Conservation (phyloP, 371 early-diverging fungal genomes). For the Syncephalastrum monosporum region DNA sequence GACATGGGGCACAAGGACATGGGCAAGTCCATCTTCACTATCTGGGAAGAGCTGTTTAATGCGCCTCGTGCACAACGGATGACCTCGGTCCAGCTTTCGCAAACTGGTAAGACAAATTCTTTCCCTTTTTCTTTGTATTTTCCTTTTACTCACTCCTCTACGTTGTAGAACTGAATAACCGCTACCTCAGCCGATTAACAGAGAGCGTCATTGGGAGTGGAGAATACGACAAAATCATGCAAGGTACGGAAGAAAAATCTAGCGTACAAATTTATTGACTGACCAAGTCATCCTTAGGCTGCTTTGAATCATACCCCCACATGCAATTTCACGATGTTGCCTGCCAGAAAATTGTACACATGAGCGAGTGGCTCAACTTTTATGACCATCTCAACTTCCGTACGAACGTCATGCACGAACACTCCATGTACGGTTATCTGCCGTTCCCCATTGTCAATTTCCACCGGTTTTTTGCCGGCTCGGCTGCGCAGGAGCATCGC, state of each 20-base stretch:
- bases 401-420: constrained; percentile 44
- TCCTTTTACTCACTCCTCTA: not conserved
- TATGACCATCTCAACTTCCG: constrained; percentile 71
- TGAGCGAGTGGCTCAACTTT: constrained; percentile 80
- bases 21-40: constrained; percentile 67
- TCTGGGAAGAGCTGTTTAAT: constrained; percentile 82
- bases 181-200: constrained; percentile 53
- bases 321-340: constrained; percentile 79
- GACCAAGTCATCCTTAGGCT: constrained; percentile 56
- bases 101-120: constrained; percentile 14
- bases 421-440: constrained; percentile 63
- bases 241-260: constrained; percentile 48
- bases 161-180: constrained; percentile 14
- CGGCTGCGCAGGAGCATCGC: constrained; percentile 53
- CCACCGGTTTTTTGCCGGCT: constrained; percentile 81
- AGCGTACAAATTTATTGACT: too few species aligned
- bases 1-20: constrained; percentile 83
- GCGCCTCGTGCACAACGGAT: constrained; percentile 31
- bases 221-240: constrained; percentile 81
- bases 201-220: constrained; percentile 64
- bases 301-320: constrained; percentile 87
- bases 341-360: constrained; percentile 58
- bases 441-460: constrained; percentile 75
- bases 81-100: constrained; percentile 9
- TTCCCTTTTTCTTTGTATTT: not conserved